These are phyloP conservation scores for Physaria fendleri DNA, from an alignment of 345 rosid genomes.

Conservation along the genomic window DNA sequence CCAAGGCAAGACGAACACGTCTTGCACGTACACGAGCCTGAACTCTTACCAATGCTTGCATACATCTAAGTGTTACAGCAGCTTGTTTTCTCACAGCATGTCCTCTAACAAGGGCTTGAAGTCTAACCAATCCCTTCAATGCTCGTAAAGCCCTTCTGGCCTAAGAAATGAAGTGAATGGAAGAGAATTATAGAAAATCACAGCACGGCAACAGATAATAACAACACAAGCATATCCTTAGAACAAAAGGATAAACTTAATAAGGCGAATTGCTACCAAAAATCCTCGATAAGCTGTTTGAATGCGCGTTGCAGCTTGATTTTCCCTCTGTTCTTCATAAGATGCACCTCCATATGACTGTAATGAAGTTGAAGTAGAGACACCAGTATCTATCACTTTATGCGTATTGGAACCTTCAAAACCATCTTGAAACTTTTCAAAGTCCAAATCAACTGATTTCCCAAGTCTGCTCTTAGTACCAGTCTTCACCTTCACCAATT, in stretches of 20 bases:
- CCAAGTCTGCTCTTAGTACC: slow-evolving; percentile 50
- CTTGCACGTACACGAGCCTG: slow-evolving; percentile 99
- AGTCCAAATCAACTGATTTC: slow-evolving; percentile 57
- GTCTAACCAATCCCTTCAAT: slow-evolving; percentile 91
- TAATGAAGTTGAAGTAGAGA: slow-evolving; percentile 45
- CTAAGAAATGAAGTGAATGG: slow-evolving; percentile 35
- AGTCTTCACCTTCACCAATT: slow-evolving; percentile 38
- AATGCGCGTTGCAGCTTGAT: slow-evolving; percentile 73
- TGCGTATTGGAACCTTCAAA: slow-evolving; percentile 38
- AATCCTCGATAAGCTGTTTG: slow-evolving; percentile 96
- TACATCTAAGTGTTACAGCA: slow-evolving; percentile 97
- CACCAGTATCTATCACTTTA: slow-evolving; percentile 39
- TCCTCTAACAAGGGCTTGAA: slow-evolving; percentile 97
- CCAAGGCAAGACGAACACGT: slow-evolving; percentile 89
- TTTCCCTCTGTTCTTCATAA: slow-evolving; percentile 45
- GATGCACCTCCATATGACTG: slow-evolving; percentile 37
- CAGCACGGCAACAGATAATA: background rate
- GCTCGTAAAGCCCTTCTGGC: slow-evolving; percentile 98
- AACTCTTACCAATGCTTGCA: slow-evolving; percentile 99
- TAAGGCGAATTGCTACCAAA: slow-evolving; percentile 44
- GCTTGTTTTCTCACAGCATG: slow-evolving; percentile 99
- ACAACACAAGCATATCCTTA: background rate
- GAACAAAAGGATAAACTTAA: background rate
- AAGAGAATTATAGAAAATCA: background rate
- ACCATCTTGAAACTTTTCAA: slow-evolving; percentile 46